phyloP scores from a whole-genome alignment of 179 eudicot species.

The Drosera spatulata region DNA sequence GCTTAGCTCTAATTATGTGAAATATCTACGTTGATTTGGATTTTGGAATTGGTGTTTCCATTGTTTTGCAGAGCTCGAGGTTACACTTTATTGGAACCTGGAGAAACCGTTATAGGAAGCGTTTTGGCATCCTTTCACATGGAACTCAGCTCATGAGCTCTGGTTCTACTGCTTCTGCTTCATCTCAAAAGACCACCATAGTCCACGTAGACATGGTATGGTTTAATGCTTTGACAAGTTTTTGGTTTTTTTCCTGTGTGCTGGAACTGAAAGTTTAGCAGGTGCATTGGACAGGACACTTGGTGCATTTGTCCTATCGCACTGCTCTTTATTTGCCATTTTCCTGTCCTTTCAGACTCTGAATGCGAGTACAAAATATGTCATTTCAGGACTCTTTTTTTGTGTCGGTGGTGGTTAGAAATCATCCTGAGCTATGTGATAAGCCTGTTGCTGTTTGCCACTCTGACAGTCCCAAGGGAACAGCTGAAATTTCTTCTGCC shows the following conservation, averaged over 20 bases:
- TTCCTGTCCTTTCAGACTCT: neutral
- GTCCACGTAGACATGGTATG: slow-evolving; percentile 94
- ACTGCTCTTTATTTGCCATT: neutral
- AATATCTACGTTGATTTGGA: neutral
- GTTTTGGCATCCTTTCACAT: slow-evolving; percentile 35
- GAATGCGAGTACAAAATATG: slow-evolving; percentile 1
- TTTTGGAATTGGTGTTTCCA: neutral
- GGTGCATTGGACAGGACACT: neutral
- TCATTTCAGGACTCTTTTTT: slow-evolving; percentile 86
- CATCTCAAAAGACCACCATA: slow-evolving; percentile 28
- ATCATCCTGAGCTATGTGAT: slow-evolving; percentile 55
- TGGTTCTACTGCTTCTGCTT: slow-evolving; percentile 20
- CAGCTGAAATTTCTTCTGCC: slow-evolving; percentile 94
- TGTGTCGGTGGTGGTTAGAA: slow-evolving; percentile 79
- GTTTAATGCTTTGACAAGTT: no score
- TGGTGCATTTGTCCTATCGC: neutral
- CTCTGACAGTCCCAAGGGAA: slow-evolving; percentile 93
- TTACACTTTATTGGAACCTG: slow-evolving; percentile 95
- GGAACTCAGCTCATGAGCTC: slow-evolving; percentile 21
- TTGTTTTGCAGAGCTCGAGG: slow-evolving; percentile 65
- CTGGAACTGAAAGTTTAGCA: no score
- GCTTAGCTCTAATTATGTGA: no score
- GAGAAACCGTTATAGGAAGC: slow-evolving; percentile 92
- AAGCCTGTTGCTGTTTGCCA: slow-evolving; percentile 98
- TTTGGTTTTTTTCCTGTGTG: no score